Base-by-base conservation (phyloP, 75 land plant genomes). In the Ceratopteris richardii region DNA sequence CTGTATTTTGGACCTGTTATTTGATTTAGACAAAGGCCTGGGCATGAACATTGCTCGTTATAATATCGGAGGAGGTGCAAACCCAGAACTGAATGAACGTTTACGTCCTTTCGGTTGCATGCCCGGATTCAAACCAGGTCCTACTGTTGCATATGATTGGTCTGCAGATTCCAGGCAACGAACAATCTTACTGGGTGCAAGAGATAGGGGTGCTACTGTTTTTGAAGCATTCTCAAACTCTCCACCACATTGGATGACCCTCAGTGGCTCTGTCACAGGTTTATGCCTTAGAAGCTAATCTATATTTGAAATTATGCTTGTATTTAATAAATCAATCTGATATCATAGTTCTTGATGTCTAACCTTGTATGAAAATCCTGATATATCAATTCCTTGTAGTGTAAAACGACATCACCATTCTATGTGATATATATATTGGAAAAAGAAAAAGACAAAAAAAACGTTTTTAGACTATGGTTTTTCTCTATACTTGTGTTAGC, bases 231-330 rank as follows among this genome's bases (percentile, higher is more conserved):
- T 70, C 42, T 62, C 56, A 5, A 70, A 70, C 36, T 70, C 73
- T 16, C 73, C 73, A 31, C 73, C 73, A 2, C 47, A 44, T 51
- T 70, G 73, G 73, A 70, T 70, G 73, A 70, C 73, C 18, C 33
- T 63, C 18, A 70, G 73, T 64, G 73, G 73, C 11, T 70, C 73
- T 27, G 73, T 70, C 31, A 70, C 73, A 47, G 73, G 73, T 70
- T n/a, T n/a, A n/a, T n/a, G n/a, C n/a, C n/a, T n/a, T n/a, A n/a
- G n/a, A n/a, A n/a, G n/a, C n/a, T n/a, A n/a, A 24, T 7, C 44
- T 42, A 17, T 17, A 17, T 42, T 13, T 17, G 44, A 13, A 17
- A 17, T 42, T n/a, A n/a, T n/a, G n/a, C n/a, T n/a, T n/a, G n/a
- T n/a, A n/a, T n/a, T n/a, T n/a, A n/a, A n/a, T n/a, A 17, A 13